Percentiles rank a stretch among this genome's conserved stretches.
These are phyloP conservation scores for Populus hybrid DNA, from an alignment of 441 rosid species.

Conservation along the genomic window DNA sequence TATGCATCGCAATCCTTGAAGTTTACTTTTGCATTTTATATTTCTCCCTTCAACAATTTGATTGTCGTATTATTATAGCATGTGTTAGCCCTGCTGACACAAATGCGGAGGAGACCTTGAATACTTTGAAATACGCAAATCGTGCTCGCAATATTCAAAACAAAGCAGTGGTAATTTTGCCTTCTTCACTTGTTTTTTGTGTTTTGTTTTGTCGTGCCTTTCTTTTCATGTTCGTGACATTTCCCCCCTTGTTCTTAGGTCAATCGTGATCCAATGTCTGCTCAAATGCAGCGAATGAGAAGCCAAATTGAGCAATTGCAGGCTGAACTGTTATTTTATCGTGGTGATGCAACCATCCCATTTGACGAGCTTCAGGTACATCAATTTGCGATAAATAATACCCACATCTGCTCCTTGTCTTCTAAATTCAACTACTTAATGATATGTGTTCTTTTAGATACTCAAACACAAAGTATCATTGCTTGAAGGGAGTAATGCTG, in stretches of 20 bases:
- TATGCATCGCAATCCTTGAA: not conserved
- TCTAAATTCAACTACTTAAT: slow-evolving; percentile 19
- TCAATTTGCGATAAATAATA: slow-evolving; percentile 1
- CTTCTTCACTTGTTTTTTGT: not conserved
- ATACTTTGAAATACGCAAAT: slow-evolving; percentile 92
- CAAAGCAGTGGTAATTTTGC: slow-evolving; percentile 76
- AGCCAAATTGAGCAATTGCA: slow-evolving; percentile 95
- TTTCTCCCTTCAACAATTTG: not conserved
- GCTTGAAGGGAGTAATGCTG: slow-evolving; percentile 84
- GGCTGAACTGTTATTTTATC: slow-evolving; percentile 70
- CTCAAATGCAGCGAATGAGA: slow-evolving; percentile 84
- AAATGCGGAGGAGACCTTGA: slow-evolving; percentile 93
- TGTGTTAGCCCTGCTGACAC: slow-evolving; percentile 99
- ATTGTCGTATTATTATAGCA: slow-evolving; percentile 37
- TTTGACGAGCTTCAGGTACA: slow-evolving; percentile 91
- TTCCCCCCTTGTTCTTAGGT: slow-evolving; percentile 37
- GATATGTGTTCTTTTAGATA: slow-evolving; percentile 42
- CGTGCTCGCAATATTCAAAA: slow-evolving; percentile 98
- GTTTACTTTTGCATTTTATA: not conserved
- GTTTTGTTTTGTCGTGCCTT: not conserved
- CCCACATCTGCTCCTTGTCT: slow-evolving; percentile 7
- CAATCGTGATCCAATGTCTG: slow-evolving; percentile 87
- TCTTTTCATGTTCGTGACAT: slow-evolving; percentile 2
- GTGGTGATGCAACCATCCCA: slow-evolving; percentile 59
- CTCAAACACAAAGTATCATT: slow-evolving; percentile 79